phyloP scores from a whole-genome alignment of 768 basidiomycete genomes.

The Krasilnikovozyma curviuscula region DNA sequence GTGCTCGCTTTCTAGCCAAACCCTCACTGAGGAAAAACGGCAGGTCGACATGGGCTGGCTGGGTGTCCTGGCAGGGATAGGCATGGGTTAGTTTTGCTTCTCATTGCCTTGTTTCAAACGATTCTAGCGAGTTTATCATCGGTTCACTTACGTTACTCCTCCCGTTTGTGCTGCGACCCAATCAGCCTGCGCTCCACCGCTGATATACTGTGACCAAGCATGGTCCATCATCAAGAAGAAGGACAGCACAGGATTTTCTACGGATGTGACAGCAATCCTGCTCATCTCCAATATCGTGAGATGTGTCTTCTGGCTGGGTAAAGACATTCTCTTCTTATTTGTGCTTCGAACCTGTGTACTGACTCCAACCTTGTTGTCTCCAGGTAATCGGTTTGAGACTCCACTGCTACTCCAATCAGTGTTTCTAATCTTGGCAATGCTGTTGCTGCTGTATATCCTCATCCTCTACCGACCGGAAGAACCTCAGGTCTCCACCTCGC shows the following conservation, averaged over 20 bases:
- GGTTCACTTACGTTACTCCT: neutral
- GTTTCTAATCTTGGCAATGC: slow-evolving; percentile 6
- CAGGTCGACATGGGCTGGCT: too few species aligned
- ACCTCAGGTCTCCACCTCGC: too few species aligned
- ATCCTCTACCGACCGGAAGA: too few species aligned
- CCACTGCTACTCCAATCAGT: slow-evolving; percentile 7
- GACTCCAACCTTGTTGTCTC: neutral
- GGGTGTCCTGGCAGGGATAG: slow-evolving; percentile 1
- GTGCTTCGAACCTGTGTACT: neutral
- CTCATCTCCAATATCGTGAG: slow-evolving; percentile 3
- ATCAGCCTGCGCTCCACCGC: slow-evolving; percentile 6
- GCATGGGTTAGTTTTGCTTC: slow-evolving; percentile 2
- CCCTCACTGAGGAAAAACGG: too few species aligned
- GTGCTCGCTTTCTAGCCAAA: too few species aligned
- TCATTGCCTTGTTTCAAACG: neutral
- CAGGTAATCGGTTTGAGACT: slow-evolving; percentile 1
- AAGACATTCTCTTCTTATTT: neutral
- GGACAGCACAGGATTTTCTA: slow-evolving; percentile 3
- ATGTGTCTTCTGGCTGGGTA: neutral
- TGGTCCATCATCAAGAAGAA: slow-evolving; percentile 2
- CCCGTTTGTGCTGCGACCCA: too few species aligned
- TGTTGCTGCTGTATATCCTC: slow-evolving; percentile 5
- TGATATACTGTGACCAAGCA: slow-evolving; percentile 5
- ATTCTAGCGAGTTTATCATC: neutral
- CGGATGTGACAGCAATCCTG: slow-evolving; percentile 6